These are phyloP conservation scores for Escallonia rubra DNA, from an alignment of 129 eudicot genomes.

Conservation along the genomic window DNA sequence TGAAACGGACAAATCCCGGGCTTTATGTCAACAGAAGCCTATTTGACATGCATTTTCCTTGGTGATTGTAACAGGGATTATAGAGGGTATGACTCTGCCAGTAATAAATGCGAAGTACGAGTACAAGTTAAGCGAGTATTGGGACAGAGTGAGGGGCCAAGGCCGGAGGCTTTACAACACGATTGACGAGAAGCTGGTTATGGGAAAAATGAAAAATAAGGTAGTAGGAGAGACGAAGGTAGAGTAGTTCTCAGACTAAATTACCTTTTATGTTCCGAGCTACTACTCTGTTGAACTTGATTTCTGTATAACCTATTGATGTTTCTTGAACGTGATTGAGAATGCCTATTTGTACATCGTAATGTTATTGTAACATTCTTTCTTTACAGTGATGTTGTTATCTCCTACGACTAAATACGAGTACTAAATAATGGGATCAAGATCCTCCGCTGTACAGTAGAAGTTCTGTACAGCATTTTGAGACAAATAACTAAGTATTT, in stretches of 20 bases:
- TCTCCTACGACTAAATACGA: too few relatives aligned
- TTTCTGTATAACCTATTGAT: too few relatives aligned
- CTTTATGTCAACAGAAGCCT: not conserved
- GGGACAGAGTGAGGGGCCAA: constrained; percentile 35
- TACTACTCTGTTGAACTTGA: too few relatives aligned
- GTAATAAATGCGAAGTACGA: constrained; percentile 43
- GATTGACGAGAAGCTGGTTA: constrained; percentile 39
- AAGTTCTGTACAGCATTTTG: too few relatives aligned
- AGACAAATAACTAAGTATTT: too few relatives aligned
- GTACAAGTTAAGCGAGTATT: constrained; percentile 38
- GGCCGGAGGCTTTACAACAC: constrained; percentile 26
- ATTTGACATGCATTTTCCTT: not conserved
- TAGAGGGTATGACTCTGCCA: constrained; percentile 47
- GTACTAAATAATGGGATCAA: too few relatives aligned
- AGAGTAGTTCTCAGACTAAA: constrained; percentile 44
- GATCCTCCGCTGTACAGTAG: too few relatives aligned
- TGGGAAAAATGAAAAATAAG: constrained; percentile 32
- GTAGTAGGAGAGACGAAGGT: constrained; percentile 31
- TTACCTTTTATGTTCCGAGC: not conserved
- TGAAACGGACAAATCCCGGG: too few relatives aligned
- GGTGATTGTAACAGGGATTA: constrained; percentile 33
- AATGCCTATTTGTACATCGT: too few relatives aligned
- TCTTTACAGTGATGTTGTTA: too few relatives aligned
- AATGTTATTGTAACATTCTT: too few relatives aligned
- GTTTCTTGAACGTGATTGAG: too few relatives aligned